Percentiles rank a stretch among this genome's conserved stretches.
These are phyloP conservation scores for Hypoxylon trugodes DNA, from an alignment of 495 filamentous ascomycete genomes.

Conservation along the genomic window DNA sequence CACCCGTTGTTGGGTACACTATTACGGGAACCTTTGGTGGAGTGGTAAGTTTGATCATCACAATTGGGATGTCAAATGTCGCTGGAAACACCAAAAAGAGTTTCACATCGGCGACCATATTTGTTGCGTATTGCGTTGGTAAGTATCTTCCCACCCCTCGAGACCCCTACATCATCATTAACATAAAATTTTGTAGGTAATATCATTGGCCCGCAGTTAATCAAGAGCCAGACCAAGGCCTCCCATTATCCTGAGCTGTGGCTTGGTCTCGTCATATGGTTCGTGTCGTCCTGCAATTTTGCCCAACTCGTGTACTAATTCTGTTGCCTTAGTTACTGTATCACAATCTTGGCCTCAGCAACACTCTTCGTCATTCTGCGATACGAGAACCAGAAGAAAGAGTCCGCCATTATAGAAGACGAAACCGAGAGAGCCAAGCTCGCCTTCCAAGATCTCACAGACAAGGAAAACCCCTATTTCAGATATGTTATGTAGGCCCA, in stretches of 20 bases:
- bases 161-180: slow-evolving; percentile 3
- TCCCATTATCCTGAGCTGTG: slow-evolving; percentile 76
- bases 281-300: slow-evolving; percentile 31
- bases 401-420: slow-evolving; percentile 58
- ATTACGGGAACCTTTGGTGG: slow-evolving; percentile 76
- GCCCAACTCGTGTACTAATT: background rate
- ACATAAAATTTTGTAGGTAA: slow-evolving; percentile 39
- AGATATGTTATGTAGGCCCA: slow-evolving; percentile 61
- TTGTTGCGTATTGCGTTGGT: slow-evolving; percentile 77
- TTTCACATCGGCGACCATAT: slow-evolving; percentile 74
- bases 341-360: slow-evolving; percentile 65
- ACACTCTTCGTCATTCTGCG: slow-evolving; percentile 65
- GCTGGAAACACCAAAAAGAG: slow-evolving; percentile 83
- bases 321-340: slow-evolving; percentile 64
- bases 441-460: slow-evolving; percentile 78
- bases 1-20: slow-evolving; percentile 73
- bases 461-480: slow-evolving; percentile 79
- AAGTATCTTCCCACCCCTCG: slow-evolving; percentile 45
- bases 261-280: slow-evolving; percentile 77
- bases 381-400: slow-evolving; percentile 63
- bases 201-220: slow-evolving; percentile 76
- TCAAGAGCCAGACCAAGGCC: slow-evolving; percentile 66
- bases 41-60: slow-evolving; percentile 71
- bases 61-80: slow-evolving; percentile 73
- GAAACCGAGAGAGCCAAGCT: slow-evolving; percentile 69